phyloP scores from a whole-genome alignment of 2,329 filamentous ascomycete species.

The Fonsecaea nubica region DNA sequence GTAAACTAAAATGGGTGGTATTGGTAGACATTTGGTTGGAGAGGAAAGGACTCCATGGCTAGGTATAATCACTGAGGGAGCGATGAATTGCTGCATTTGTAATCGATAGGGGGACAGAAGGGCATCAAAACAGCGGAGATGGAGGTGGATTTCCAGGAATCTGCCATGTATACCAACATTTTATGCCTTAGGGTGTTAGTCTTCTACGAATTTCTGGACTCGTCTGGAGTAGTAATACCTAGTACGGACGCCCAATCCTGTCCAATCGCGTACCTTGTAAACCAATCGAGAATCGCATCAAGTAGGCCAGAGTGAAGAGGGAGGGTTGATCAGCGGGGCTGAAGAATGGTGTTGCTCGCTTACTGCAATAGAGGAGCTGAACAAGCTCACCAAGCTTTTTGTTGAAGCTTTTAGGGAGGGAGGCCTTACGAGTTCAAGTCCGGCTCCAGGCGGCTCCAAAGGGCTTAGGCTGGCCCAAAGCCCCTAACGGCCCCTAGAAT shows the following conservation, averaged over 20 bases:
- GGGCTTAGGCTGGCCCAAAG: background rate
- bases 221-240: background rate
- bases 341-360: background rate
- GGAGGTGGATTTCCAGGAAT: background rate
- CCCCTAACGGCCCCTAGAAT: background rate
- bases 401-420: background rate
- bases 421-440: background rate
- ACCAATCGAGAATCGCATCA: background rate
- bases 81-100: slow-evolving; percentile 3
- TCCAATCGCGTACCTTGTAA: background rate
- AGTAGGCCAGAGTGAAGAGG: background rate
- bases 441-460: background rate
- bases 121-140: background rate
- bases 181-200: background rate
- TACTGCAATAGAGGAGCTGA: background rate
- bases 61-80: background rate
- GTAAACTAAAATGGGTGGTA: slow-evolving; percentile 6
- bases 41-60: slow-evolving; percentile 1
- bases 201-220: background rate
- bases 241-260: background rate
- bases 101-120: background rate
- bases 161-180: background rate
- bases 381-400: slow-evolving; percentile 12
- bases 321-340: background rate
- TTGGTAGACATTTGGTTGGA: background rate